A percentile compares a stretch with the other conserved stretches of the same genome.
Conservation (phyloP, 805 yeast genomes). For the Candida boidinii region DNA sequence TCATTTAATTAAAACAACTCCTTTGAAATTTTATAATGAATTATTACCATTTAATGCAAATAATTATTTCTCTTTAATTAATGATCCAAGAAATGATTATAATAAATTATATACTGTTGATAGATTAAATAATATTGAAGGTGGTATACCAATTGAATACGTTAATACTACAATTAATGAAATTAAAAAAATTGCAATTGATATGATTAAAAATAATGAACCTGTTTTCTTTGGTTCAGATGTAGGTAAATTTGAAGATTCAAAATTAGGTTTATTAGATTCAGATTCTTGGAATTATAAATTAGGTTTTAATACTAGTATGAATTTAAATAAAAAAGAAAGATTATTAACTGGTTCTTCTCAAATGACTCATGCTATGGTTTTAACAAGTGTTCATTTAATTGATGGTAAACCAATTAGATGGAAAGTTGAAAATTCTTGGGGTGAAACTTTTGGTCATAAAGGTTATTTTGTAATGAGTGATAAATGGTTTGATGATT, state of each 20-base stretch:
- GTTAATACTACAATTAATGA: constrained; percentile 58
- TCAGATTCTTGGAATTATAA: constrained; percentile 61
- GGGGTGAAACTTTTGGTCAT: constrained; percentile 67
- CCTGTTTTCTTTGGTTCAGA: constrained; percentile 88
- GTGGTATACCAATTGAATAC: constrained; percentile 66
- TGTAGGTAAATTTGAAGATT: constrained; percentile 67
- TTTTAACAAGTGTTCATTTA: constrained; percentile 72
- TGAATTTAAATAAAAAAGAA: constrained; percentile 26
- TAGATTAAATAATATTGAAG: constrained; percentile 65
- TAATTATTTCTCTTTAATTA: constrained; percentile 56
- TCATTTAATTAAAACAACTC: constrained; percentile 47
- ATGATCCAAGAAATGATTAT: constrained; percentile 76
- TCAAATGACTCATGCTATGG: constrained; percentile 89
- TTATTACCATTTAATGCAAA: constrained; percentile 44
- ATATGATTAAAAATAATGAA: constrained; percentile 61
- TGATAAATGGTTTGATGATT: constrained; percentile 68
- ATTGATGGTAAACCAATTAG: constrained; percentile 50
- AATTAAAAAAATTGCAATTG: constrained; percentile 55
- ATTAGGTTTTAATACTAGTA: constrained; percentile 37
- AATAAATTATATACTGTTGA: constrained; percentile 67
- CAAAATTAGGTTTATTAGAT: constrained; percentile 62
- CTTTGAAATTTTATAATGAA: constrained; percentile 53
- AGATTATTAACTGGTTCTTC: constrained; percentile 33
- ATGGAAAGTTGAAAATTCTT: constrained; percentile 73
- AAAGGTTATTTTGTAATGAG: constrained; percentile 69